Percentiles rank a stretch among this genome's conserved stretches.
phyloP scores from a whole-genome alignment of 257 asterid species.

The Leptodermis oblonga region DNA sequence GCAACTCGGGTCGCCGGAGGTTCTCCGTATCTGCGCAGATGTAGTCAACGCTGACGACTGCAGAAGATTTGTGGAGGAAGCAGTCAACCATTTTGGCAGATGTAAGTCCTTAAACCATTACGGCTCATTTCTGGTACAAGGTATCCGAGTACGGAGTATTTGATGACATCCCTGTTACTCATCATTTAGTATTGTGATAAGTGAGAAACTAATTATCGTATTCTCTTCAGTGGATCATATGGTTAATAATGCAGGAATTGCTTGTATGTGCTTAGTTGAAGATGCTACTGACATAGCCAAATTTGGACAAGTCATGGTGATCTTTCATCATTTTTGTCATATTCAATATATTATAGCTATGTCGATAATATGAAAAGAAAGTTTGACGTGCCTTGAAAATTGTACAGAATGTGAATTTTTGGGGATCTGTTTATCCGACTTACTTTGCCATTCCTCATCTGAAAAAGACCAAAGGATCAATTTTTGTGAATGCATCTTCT shows the following conservation, averaged over 20 bases:
- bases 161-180: no score
- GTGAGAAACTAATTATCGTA: not conserved
- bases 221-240: slow-evolving; percentile 64
- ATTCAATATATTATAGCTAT: not conserved
- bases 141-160: no score
- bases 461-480: slow-evolving; percentile 15
- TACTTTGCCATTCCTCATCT: slow-evolving; percentile 25
- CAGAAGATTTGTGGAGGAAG: slow-evolving; percentile 40
- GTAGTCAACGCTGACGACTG: slow-evolving; percentile 53
- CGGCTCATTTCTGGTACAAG: no score
- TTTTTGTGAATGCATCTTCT: slow-evolving; percentile 22
- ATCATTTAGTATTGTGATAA: no score
- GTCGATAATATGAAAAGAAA: no score
- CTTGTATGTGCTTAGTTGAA: slow-evolving; percentile 31
- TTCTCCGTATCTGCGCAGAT: slow-evolving; percentile 38
- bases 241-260: slow-evolving; percentile 53
- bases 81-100: slow-evolving; percentile 52
- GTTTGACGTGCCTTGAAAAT: no score
- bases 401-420: slow-evolving; percentile 24
- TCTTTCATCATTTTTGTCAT: not conserved
- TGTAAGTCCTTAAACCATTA: slow-evolving; percentile 21
- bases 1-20: slow-evolving; percentile 44
- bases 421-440: slow-evolving; percentile 27
- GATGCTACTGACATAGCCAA: slow-evolving; percentile 35
- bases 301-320: slow-evolving; percentile 13